Conservation (phyloP, 2,329 filamentous ascomycete genomes). For the Apiospora saccharicola region DNA sequence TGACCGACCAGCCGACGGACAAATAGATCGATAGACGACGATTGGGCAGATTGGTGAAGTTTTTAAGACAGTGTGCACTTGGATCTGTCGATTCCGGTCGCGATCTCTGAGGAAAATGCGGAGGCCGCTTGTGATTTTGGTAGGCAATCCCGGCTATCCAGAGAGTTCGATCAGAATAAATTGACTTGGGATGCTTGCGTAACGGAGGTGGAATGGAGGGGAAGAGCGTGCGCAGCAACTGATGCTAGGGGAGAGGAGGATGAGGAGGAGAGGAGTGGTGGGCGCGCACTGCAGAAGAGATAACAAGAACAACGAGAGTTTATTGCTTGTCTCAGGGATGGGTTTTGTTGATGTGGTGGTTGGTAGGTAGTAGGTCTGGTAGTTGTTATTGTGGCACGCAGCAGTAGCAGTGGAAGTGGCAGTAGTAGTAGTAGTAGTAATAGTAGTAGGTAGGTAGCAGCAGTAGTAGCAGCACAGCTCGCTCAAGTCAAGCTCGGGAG, state of each 20-base stretch:
- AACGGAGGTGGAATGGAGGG: constrained; percentile 10
- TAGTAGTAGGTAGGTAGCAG: not conserved
- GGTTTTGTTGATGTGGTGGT: constrained; percentile 17
- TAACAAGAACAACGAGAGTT: constrained; percentile 14
- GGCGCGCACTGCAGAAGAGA: constrained; percentile 13
- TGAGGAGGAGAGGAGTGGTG: not conserved
- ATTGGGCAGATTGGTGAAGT: constrained; percentile 2
- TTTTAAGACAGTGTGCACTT: constrained; percentile 12
- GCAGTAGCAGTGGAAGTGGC: not conserved
- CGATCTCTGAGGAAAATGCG: constrained; percentile 13
- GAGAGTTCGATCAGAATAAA: constrained; percentile 3
- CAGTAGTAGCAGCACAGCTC: not conserved
- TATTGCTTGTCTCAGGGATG: constrained; percentile 20
- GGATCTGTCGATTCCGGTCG: constrained; percentile 17
- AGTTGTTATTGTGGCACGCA: constrained; percentile 2
- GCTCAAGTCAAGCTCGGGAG: constrained; percentile 2
- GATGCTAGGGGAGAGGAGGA: not conserved
- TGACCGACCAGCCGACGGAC: constrained; percentile 17
- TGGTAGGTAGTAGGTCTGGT: not conserved
- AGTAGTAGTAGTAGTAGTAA: not conserved
- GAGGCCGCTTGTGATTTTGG: constrained; percentile 8
- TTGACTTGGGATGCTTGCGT: constrained; percentile 21
- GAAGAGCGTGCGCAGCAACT: not conserved
- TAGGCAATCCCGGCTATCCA: constrained; percentile 20
- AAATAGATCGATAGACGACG: constrained; percentile 14